Evolutionary conservation across 352 stramenopile genomes (phyloP), one percentile per base, ranked within the genome.

Genomic region (Globisporangium recalcitrans): DNA sequence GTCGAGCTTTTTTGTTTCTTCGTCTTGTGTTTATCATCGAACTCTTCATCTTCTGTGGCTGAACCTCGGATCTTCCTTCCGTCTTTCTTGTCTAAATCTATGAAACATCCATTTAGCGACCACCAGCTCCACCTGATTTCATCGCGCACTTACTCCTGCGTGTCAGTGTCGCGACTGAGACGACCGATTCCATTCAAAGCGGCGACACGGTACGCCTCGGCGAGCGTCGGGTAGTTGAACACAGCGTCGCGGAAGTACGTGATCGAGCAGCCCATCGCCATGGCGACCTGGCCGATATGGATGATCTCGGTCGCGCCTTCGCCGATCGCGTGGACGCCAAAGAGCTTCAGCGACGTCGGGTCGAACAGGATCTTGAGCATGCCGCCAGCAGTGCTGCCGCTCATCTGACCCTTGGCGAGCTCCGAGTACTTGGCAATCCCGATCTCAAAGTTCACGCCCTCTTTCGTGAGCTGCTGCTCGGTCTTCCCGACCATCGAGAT

Each of bases 161-260:
- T 75, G 65, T 83, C 48, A 48, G 86, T 87, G 67, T 87, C 74
- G 56, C 84, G 74, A 74, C 89, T 81, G 73, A 97, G 78, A 75
- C 95, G 69, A 63, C 85, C 80, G 29, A 97, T 71, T 55, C 87
- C 89, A 54, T 96, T 93, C 55, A 95, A 74, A 14, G 87, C 87
- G 3, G 89, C 89, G 19, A 95, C 85, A 24, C 90, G 90, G 53
- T 97, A 97, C 19, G 88, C 88, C 67, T 97, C 89, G n/a, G 88
- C 88, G 24, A 97, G 68, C 13, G 88, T 97, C 44, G 89, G 89
- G 73, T 96, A 97, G 80, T 97, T 97, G 73, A 97, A 97, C 19
- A 97, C 88, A 14, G 89, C 85, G 61, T 93, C 84, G 34, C 85
- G 81, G 67, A 97, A 96, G 73, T 96, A 96, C 31, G 88, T 89